Base-by-base conservation (phyloP, 805 yeast genomes). In the Cyberlindnera lachancei region DNA sequence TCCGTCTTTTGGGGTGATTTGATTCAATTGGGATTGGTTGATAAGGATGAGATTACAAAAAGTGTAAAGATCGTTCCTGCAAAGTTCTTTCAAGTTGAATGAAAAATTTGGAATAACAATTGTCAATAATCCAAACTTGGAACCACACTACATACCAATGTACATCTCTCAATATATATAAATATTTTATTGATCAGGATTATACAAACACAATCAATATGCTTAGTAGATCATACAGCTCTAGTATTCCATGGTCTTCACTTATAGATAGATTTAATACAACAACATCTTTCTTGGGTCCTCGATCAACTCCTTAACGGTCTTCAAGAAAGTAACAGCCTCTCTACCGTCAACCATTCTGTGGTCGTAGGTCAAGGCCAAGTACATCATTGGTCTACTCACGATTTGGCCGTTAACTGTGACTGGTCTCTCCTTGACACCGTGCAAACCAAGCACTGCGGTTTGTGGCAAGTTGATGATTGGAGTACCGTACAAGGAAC, bases 301-400 rank as follows among this genome's bases (percentile, higher is more conserved):
- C 71, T 92, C 97, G 50, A 92, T 85, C 64, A 84, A 76, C 68
- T 92, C 98, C 73, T 92, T 92, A 45, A 92, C 79, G 22, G 95
- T 85, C 71, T 78, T 88, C 66, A 92, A 75, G 85, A 90, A 92
- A 39, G 90, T 84, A 42, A 92, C 98, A 36, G 96, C 97, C 69
- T 92, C 98, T 67, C 97, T 85, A 50, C 98, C 98, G 59, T 92
- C 98, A 58, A 92, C 70, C 58, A 92, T 79, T 71, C 98, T 82
- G 70, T 92, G 98, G 60, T 92, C 98, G 63, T 92, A 92, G 37
- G 98, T 90, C 62, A 92, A 79, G 34, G 98, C 98, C 54, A 92
- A 67, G 75, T 92, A 92, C 98, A 92, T 92, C 97, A 92, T 90
- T 60, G 98, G 98, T 72, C 97, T 83, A 27, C 90, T 74, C 48